Base-by-base conservation (phyloP, 2,329 filamentous ascomycete species). In the Pseudogymnoascus sp. region DNA sequence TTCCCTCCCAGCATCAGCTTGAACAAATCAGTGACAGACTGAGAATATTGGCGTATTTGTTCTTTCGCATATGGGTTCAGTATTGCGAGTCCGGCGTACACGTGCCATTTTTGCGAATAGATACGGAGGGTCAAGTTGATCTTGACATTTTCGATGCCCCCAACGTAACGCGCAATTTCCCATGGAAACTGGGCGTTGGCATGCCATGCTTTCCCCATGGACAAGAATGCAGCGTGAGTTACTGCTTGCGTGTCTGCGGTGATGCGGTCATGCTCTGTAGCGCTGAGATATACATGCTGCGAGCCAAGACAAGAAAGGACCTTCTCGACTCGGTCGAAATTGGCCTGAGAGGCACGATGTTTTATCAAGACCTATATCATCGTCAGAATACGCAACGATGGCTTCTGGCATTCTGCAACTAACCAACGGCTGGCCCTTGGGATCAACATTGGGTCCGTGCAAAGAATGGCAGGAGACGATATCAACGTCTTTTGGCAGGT, bases 61-160 rank as follows among this genome's bases (percentile, higher is more conserved):
- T 89, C 83, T 74, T 89, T 90, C 3, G 94, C 94, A 64, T 92
- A 89, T 0, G 94, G 94, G 74, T 99, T 99, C 64, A 99, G 83
- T 72, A 99, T 99, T 10, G 95, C 94, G 7, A 99, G 87, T 0
- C 94, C 94, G 18, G 94, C 94, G 75, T 99, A 99, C 64, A 99
- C 94, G 78, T 99, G 95, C 95, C 95, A 99, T 76, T 97, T 99
- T 76, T 97, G 96, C 65, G 89, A 88, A 79, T 97, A 99, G 77
- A 99, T 97, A 70, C 94, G 92, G 68, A 99, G 80, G 69, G 92
- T 97, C 69, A 97, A 87, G 78, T 99, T 99, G 79, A 97, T 96
- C 79, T 99, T 99, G 70, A 97, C 93, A 75, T 99, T 99, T 76
- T 99, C 94, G 71, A 99, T 96, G 61, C 94, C 95, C 64, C 94